Evolutionary conservation across 345 rosid species (phyloP).

Genomic region (Pseudoturritis turrita): DNA sequence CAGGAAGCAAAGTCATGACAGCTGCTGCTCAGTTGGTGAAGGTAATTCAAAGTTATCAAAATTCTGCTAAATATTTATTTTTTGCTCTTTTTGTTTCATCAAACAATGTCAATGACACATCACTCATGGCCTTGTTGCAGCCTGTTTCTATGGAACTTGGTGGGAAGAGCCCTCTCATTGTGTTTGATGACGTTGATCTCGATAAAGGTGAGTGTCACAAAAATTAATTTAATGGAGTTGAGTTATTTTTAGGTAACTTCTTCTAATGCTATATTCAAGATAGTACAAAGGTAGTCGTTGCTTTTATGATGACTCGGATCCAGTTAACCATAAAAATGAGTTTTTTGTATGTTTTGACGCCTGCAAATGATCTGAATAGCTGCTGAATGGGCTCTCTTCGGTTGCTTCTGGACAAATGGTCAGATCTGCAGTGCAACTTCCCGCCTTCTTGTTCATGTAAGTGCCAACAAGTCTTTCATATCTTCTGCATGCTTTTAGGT

Average conservation of each 20-base stretch:
- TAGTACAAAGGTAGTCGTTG: background rate
- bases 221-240: background rate
- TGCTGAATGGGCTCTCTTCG: slow-evolving; percentile 84
- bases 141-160: slow-evolving; percentile 92
- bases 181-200: slow-evolving; percentile 89
- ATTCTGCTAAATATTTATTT: background rate
- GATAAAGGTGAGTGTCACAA: slow-evolving; percentile 56
- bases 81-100: background rate
- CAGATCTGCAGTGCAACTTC: slow-evolving; percentile 99
- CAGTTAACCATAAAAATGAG: background rate
- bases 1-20: slow-evolving; percentile 81
- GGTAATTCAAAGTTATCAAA: slow-evolving; percentile 37
- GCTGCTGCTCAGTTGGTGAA: slow-evolving; percentile 85
- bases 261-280: background rate
- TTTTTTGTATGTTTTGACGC: slow-evolving; percentile 6
- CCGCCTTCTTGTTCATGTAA: slow-evolving; percentile 85
- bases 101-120: background rate
- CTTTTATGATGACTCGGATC: background rate
- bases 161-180: slow-evolving; percentile 91
- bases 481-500: background rate
- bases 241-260: background rate
- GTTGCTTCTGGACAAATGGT: slow-evolving; percentile 98
- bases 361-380: slow-evolving; percentile 41
- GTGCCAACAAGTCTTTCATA: slow-evolving; percentile 20
- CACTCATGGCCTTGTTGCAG: slow-evolving; percentile 36